Conservation (phyloP, 2,329 filamentous ascomycete genomes). For the Venturia carpophila region DNA sequence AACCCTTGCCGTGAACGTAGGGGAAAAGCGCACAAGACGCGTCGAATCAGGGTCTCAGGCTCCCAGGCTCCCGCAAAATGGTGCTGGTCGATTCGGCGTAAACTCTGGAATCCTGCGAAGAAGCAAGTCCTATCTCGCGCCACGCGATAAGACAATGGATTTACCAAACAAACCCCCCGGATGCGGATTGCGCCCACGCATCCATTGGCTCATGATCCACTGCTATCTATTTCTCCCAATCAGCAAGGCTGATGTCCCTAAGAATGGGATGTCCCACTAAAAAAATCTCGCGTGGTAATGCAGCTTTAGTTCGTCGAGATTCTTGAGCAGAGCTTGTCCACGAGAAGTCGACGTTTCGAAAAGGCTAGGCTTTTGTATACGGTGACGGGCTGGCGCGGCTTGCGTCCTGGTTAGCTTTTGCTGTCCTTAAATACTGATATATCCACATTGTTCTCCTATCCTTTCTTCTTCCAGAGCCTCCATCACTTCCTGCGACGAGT, state of each 20-base stretch:
- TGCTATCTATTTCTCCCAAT: slow-evolving; percentile 1
- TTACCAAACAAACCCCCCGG: neutral
- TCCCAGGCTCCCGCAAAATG: neutral
- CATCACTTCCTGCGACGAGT: neutral
- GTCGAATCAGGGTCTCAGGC: neutral
- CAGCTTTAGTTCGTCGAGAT: neutral
- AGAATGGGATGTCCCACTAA: slow-evolving; percentile 2
- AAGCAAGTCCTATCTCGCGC: slow-evolving; percentile 6
- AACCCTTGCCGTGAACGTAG: neutral
- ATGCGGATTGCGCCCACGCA: neutral
- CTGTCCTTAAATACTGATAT: slow-evolving; percentile 1
- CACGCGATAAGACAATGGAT: slow-evolving; percentile 5
- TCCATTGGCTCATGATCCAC: neutral
- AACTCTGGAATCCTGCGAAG: neutral
- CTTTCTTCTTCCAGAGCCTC: neutral
- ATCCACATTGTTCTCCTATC: neutral
- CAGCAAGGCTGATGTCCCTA: neutral
- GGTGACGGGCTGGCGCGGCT: neutral
- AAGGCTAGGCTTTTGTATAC: slow-evolving; percentile 8
- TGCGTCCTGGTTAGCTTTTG: neutral
- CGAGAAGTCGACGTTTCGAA: slow-evolving; percentile 10
- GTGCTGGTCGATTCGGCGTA: neutral
- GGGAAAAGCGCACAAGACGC: neutral
- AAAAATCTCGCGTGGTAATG: slow-evolving; percentile 1
- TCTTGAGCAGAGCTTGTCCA: neutral